phyloP scores from a whole-genome alignment of 345 rosid genomes.

The Euclidium syriacum region DNA sequence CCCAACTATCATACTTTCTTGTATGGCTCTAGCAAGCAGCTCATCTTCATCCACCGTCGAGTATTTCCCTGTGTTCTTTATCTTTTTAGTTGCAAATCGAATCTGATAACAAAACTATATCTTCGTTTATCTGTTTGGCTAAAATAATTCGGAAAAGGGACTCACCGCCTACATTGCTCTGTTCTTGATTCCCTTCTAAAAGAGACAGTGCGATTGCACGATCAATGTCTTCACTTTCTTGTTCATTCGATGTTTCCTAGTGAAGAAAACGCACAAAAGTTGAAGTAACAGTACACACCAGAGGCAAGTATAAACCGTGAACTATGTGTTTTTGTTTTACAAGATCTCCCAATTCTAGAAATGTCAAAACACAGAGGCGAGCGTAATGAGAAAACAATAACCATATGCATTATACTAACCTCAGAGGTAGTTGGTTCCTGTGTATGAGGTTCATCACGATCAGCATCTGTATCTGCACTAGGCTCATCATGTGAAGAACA shows the following conservation, averaged over 20 bases:
- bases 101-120: neutral
- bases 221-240: constrained; percentile 71
- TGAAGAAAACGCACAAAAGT: neutral
- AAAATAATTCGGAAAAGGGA: neutral
- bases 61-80: constrained; percentile 40
- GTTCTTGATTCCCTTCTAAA: constrained; percentile 54
- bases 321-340: neutral
- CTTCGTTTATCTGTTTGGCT: neutral
- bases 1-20: constrained; percentile 72
- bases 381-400: neutral
- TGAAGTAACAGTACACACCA: neutral
- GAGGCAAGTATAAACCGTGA: neutral
- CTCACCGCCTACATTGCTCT: constrained; percentile 47
- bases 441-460: constrained; percentile 24
- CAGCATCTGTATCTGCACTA: constrained; percentile 25
- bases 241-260: constrained; percentile 49
- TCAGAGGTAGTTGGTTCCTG: constrained; percentile 61
- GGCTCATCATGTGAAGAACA: constrained; percentile 18
- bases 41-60: constrained; percentile 78
- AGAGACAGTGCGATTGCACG: constrained; percentile 84
- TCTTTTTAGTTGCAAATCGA: neutral
- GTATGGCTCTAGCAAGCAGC: constrained; percentile 83
- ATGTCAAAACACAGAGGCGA: neutral
- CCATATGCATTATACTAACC: constrained; percentile 35
- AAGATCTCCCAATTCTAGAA: neutral